phyloP scores from a whole-genome alignment of 78 protist genomes.

The Dictyostelium purpureum region DNA sequence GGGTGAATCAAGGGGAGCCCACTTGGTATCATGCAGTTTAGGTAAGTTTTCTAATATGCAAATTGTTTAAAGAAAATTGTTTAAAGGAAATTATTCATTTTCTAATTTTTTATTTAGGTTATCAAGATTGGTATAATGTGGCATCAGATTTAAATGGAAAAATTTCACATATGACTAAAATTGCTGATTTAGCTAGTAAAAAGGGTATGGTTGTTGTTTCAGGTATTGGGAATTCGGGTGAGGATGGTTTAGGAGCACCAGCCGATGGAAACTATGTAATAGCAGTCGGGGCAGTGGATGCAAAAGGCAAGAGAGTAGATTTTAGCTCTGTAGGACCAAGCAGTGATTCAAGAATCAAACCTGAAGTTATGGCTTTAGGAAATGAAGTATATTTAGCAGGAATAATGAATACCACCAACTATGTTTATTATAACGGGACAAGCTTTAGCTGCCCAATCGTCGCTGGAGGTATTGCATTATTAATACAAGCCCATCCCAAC shows the following conservation, averaged over 20 bases:
- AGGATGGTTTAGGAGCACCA: slow-evolving; percentile 49
- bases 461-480: slow-evolving; percentile 54
- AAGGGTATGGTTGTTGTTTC: slow-evolving; percentile 68
- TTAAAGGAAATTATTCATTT: no score
- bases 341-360: slow-evolving; percentile 66
- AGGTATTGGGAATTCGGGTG: slow-evolving; percentile 36
- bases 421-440: slow-evolving; percentile 44
- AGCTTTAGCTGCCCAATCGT: slow-evolving; percentile 68
- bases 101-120: no score
- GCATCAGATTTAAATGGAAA: slow-evolving; percentile 6
- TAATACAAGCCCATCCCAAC: slow-evolving; percentile 51
- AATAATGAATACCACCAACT: background rate
- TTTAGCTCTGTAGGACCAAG: slow-evolving; percentile 73
- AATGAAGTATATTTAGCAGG: slow-evolving; percentile 14
- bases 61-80: no score
- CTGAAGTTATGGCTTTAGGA: slow-evolving; percentile 44
- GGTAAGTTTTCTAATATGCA: slow-evolving; percentile 62
- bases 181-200: slow-evolving; percentile 23
- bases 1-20: slow-evolving; percentile 66
- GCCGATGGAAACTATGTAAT: slow-evolving; percentile 49
- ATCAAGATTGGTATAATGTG: slow-evolving; percentile 32
- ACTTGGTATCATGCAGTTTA: slow-evolving; percentile 2
- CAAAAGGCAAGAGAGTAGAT: background rate
- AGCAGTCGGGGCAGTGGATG: slow-evolving; percentile 45
- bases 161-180: slow-evolving; percentile 9